Evolutionary conservation across 768 basidiomycete genomes (phyloP), one percentile per base, ranked within the genome.

Genomic region (Trametes cubensis): DNA sequence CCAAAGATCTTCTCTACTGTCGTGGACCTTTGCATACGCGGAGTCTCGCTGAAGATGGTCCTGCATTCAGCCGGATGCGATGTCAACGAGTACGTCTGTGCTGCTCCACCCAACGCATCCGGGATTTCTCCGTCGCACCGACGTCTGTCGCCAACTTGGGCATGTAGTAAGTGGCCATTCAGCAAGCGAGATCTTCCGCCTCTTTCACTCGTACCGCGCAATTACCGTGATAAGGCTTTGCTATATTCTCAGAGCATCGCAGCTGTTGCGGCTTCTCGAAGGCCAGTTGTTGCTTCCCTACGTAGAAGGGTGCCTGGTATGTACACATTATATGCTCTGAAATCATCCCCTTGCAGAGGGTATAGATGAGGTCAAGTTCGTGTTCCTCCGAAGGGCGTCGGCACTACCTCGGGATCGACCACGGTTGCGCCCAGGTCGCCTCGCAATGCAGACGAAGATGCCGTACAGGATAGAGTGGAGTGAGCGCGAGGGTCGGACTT

Each of bases 201-300:
- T 48, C 17, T 30, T 28, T 28, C 28, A 2, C 14, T 26, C 1
- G 39, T 41, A 17, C 57, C 57, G 48, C 40, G 10, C 28, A 46
- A 58, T 50, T 51, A 20, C 58, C 49, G 49, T 51, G 58, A 34
- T 45, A 58, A 40, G 57, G n/a, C 39, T 39, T 8, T 18, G 26
- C 1, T 26, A 17, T 8, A 20, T 23, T 21, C 15, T 11, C 6
- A 41, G 23, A 39, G 23, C 47, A 26, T n/a, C 47, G 15, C 23
- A 3, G 34, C 56, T 58, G 40, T 45, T 15, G 18, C 11, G 20
- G 17, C 48, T 49, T 49, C 48, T 26, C 14, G 25, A 49, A 51
- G 18, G 41, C n/a, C 42, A 7, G 6, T 15, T 47, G 3, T 14
- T 50, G 26, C 40, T 20, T 4, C 48, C 42, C 48, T 50, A 10